These are phyloP conservation scores for Balakata baccata DNA, from an alignment of 345 rosid genomes.

Conservation along the genomic window DNA sequence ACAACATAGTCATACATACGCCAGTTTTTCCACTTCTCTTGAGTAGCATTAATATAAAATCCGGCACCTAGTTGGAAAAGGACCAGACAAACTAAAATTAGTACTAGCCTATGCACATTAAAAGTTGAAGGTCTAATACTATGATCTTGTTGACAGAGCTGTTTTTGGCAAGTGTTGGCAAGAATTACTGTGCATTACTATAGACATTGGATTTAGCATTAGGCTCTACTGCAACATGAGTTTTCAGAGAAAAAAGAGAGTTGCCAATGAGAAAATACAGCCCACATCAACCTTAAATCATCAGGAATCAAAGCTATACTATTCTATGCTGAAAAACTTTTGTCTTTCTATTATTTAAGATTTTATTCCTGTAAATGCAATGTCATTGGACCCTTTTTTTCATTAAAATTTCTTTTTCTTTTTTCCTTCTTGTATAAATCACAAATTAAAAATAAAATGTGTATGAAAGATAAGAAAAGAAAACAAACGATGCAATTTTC, in stretches of 20 bases:
- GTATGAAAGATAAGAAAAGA: not conserved
- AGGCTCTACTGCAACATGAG: not conserved
- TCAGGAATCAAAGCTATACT: not conserved
- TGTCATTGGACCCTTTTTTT: not conserved
- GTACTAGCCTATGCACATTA: not conserved
- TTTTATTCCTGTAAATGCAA: not conserved
- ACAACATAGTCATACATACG: slow-evolving; percentile 91
- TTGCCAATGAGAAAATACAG: not conserved
- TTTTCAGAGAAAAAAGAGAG: too few species aligned
- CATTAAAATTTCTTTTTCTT: not conserved
- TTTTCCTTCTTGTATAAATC: not conserved
- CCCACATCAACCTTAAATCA: not conserved
- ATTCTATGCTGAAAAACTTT: not conserved
- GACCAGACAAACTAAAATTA: slow-evolving; percentile 10
- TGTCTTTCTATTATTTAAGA: too few species aligned
- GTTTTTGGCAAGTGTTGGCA: not conserved
- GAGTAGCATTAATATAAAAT: slow-evolving; percentile 89
- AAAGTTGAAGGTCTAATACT: not conserved
- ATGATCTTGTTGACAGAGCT: slow-evolving; percentile 1
- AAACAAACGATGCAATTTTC: not conserved
- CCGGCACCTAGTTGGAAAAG: slow-evolving; percentile 65
- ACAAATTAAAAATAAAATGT: not conserved
- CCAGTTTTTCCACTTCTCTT: slow-evolving; percentile 97
- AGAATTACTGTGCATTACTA: not conserved
- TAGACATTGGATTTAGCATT: not conserved